Base-by-base conservation (phyloP, 345 rosid genomes). In the Gossypium raimondii region DNA sequence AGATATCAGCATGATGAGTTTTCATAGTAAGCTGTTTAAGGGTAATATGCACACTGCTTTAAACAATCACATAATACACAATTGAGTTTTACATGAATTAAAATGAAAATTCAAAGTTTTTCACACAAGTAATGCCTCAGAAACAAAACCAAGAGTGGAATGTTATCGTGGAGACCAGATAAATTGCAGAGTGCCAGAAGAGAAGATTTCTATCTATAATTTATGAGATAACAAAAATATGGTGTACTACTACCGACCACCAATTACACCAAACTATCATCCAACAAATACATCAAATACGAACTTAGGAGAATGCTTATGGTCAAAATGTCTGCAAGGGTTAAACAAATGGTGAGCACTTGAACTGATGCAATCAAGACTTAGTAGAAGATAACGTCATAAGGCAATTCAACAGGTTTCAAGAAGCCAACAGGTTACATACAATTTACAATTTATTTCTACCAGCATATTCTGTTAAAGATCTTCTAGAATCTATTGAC, bases 271-370 rank as follows among this genome's bases (percentile, higher is more conserved):
- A 48, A 48, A 47, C 56, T 45, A 24, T 17, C 56, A 67, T 67
- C 22, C 57, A 24, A 22, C 29, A 16, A 22, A 67, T 47, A 48
- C 29, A 43, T 68, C 60, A 29, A 27, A 27, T 29, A 68, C 2
- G 25, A 69, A 50, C 1, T 68, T 69, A 50, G 59, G 60, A 51
- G 45, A 69, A 51, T 69, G 45, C 45, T 69, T 25, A 27, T 51
- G 60, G 59, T 27, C 14, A 51, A 51, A 51, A 52, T 9, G 43
- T 68, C 20, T 9, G 8, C 27, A 50, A 69, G 45, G 24, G 24
- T 25, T 25, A 25, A 65, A 4, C 3, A 25, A 68, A 68, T 48
- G 44, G 22, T 22, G 38, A 14, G 73, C 55, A 50, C 20, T 50
- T 17, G 11, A 67, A 22, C 43, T 13, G 43, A 68, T 48, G 58